Percentiles rank a stretch among this genome's conserved stretches.
phyloP scores from a whole-genome alignment of 345 rosid genomes.

The Lepidium sativum region DNA sequence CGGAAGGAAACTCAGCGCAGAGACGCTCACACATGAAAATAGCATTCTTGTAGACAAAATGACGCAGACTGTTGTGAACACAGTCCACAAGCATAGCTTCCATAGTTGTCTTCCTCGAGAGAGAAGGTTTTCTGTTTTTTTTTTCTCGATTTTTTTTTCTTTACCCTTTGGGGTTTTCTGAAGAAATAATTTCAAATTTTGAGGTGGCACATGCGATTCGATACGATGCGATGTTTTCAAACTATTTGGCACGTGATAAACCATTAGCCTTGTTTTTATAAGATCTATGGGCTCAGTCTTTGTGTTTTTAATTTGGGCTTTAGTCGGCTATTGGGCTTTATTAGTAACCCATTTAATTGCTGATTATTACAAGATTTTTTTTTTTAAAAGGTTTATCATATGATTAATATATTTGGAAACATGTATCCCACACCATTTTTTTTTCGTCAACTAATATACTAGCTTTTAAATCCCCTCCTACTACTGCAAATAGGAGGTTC shows the following conservation, averaged over 20 bases:
- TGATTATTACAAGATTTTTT: no score
- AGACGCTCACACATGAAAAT: slow-evolving; percentile 96
- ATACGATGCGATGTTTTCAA: slow-evolving; percentile 19
- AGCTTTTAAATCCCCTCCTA: no score
- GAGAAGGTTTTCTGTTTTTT: slow-evolving; percentile 20
- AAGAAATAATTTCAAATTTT: slow-evolving; percentile 22
- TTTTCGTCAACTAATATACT: no score
- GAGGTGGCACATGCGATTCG: slow-evolving; percentile 21
- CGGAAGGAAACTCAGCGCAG: slow-evolving; percentile 96
- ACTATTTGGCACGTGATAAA: slow-evolving; percentile 18
- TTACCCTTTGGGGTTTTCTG: background rate
- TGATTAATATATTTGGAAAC: no score
- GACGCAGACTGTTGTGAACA: slow-evolving; percentile 79
- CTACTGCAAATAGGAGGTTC: no score
- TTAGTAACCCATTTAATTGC: background rate
- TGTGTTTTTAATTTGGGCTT: background rate
- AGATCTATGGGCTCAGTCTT: background rate
- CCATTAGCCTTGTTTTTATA: background rate
- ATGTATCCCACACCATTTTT: no score
- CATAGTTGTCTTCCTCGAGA: slow-evolving; percentile 41
- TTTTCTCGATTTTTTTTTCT: slow-evolving; percentile 12
- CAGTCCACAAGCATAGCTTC: slow-evolving; percentile 77
- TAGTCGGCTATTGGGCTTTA: slow-evolving; percentile 1
- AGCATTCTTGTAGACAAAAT: slow-evolving; percentile 77
- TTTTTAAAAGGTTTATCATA: no score